A percentile compares a stretch with the other conserved stretches of the same genome.
phyloP scores from a whole-genome alignment of 176 grass and related monocot species.

The Zea luxurians region DNA sequence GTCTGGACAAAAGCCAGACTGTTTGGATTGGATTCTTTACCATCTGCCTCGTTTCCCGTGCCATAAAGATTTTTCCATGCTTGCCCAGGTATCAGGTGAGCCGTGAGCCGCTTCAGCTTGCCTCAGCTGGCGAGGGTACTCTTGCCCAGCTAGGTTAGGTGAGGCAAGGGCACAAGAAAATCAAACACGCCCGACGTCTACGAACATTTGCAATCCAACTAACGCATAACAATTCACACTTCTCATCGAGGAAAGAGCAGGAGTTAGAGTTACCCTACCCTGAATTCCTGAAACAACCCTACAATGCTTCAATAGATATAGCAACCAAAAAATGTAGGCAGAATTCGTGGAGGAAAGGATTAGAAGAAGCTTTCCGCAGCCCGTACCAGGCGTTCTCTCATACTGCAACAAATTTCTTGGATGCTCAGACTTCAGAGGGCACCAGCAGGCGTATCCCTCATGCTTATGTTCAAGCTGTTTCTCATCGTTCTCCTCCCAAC shows the following conservation, averaged over 20 bases:
- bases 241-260: not conserved
- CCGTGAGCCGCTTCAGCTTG: not conserved
- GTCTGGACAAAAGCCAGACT: not conserved
- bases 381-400: not conserved
- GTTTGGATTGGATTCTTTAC: not conserved
- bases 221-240: not conserved
- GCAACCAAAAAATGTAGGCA: slow-evolving; percentile 35
- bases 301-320: slow-evolving; percentile 37
- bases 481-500: slow-evolving; percentile 57
- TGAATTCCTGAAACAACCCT: slow-evolving; percentile 31
- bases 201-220: slow-evolving; percentile 26
- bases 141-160: not conserved
- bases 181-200: not conserved
- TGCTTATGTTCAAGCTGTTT: slow-evolving; percentile 60
- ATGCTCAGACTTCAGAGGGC: slow-evolving; percentile 29
- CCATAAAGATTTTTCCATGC: not conserved
- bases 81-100: not conserved
- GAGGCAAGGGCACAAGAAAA: not conserved
- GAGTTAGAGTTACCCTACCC: not conserved
- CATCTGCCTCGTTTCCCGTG: not conserved
- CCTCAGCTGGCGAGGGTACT: not conserved
- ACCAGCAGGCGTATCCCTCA: slow-evolving; percentile 25
- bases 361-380: not conserved
- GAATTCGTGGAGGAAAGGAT: slow-evolving; percentile 14
- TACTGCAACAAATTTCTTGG: not conserved